Evolutionary conservation across 2,329 filamentous ascomycete genomes (phyloP), one percentile per base, ranked within the genome.

Genomic region (Claviceps pazoutovae): DNA sequence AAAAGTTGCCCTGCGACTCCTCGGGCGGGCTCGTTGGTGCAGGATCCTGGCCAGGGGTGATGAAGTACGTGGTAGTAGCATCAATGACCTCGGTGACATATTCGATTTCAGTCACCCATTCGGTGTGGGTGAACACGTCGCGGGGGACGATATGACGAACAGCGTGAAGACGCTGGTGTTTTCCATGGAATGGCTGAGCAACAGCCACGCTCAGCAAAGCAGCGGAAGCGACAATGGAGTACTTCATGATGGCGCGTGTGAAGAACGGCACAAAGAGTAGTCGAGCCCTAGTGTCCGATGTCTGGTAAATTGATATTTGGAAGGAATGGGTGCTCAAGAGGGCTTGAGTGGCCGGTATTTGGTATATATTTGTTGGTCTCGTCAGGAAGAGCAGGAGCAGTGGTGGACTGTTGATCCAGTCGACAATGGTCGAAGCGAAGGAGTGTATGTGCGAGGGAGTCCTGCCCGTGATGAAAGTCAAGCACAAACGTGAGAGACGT

Each of bases 51-150:
- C 61, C 61, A 13, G 70, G 68, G 23, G 62, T 63, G 61, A 76
- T 58, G 58, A 65, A 71, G 61, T 70, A 55, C 51, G 76, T 79
- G 58, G 71, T 68, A 56, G 68, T 71, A 38, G 68, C 66, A 57
- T 78, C 75, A 51, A 79, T 61, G 49, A 69, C 53, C 65, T 74
- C 64, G 53, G 74, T 73, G 55, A 79, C 68, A 48, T 62, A 66
- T 56, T 61, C 71, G 3, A 69, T 71, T 58, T 74, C 70, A 6
- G 72, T 76, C 57, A 77, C 73, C 68, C 72, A 77, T 59, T 72
- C 71, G 50, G 70, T 70, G 59, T 73, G 69, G 43, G 73, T 75
- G 57, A 75, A 69, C 14, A 76, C 53, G 19, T 62, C 70, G 49
- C 66, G 66, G 56, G 65, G 65, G 54, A 57, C 47, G 17, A 48